A percentile compares a stretch with the other conserved stretches of the same genome.
Conservation (phyloP, 2,329 filamentous ascomycete species). For the Aspergillus sojae region DNA sequence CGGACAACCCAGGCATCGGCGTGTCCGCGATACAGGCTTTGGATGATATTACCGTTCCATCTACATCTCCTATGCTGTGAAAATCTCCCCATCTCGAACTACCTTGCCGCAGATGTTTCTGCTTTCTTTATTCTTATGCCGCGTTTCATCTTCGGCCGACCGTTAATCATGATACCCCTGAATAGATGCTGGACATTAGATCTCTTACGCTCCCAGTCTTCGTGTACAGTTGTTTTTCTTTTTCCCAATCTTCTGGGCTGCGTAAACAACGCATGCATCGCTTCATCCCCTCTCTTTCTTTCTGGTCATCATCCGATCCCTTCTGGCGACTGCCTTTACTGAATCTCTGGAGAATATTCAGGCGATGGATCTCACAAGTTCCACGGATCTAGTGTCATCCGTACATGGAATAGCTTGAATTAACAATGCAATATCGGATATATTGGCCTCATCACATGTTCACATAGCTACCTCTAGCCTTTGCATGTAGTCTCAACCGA, state of each 20-base stretch:
- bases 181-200: constrained; percentile 21
- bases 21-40: constrained; percentile 23
- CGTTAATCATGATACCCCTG: constrained; percentile 35
- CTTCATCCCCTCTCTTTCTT: neutral
- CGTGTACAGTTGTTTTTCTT: constrained; percentile 5
- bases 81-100: neutral
- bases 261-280: neutral
- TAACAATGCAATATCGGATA: neutral
- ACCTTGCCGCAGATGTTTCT: neutral
- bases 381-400: neutral
- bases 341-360: neutral
- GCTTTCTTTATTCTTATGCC: neutral
- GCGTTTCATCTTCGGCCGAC: constrained; percentile 17
- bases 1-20: constrained; percentile 5
- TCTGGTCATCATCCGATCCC: neutral
- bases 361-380: neutral
- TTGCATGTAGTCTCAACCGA: neutral
- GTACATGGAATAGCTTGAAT: neutral
- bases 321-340: neutral
- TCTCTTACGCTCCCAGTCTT: constrained; percentile 11
- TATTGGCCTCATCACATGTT: neutral
- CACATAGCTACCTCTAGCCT: neutral
- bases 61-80: constrained; percentile 26
- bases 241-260: neutral
- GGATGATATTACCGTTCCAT: constrained; percentile 23